Evolutionary conservation across 352 stramenopile genomes (phyloP), one percentile per base, ranked within the genome.

Genomic region (Phytophthora tubulina): DNA sequence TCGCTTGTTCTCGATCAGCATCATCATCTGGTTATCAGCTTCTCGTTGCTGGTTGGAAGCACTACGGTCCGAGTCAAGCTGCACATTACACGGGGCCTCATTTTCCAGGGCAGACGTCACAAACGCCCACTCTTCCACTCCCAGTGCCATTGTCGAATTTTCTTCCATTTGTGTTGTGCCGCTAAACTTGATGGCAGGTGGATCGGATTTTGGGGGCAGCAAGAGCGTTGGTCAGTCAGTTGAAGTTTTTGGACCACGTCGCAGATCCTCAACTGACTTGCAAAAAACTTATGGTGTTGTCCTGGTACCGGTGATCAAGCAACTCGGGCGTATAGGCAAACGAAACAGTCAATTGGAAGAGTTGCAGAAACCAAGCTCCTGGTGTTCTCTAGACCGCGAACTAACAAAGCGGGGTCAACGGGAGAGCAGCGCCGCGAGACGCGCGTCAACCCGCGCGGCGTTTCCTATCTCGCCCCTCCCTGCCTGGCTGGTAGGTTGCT

Each of bases 281-380:
- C 21, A 48, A 36, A 49, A 38, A 49, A 21, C 21, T 27, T 60
- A 60, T 58, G 9, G 31, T 45, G 7, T 62, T 30, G n/a, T 27
- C 21, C 21, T 27, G 21, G 21, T 27, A 27, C 21, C 21, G 21
- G 21, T 51, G 39, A 27, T 42, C 39, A 62, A 52, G 6, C 33
- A 58, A 58, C 4, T 33, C 17, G 4, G 9, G 35, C 51, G 46
- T 58, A 63, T 49, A 66, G 61, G 59, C 67, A 70, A 75, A 69
- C 66, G 31, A 62, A 70, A 70, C 52, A 70, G 57, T 76, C 56
- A 70, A 73, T 70, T 73, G 70, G 45, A 69, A 70, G 67, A 73
- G 51, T 70, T 45, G 55, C 57, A 73, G 50, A 60, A 74, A 70
- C 63, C 68, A 31, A 74, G 53, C 70, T 72, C 58, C 65, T 59